Conservation (phyloP, 148 eudicot genomes). For the Silene latifolia region DNA sequence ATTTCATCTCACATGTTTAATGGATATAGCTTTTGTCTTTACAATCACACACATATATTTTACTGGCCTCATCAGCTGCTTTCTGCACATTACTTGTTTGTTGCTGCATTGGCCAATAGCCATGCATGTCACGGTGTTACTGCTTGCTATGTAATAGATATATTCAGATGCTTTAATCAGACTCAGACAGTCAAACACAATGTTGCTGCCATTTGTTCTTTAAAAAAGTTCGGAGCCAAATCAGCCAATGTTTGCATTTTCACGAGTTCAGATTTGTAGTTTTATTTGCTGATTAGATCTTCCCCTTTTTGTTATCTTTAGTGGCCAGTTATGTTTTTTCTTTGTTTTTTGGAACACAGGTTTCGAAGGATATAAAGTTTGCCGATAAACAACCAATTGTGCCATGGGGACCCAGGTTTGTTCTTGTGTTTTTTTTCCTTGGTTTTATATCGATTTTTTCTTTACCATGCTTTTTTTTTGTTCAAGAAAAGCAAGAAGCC, state of each 20-base stretch:
- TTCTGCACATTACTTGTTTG: neutral
- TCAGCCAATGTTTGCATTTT: neutral
- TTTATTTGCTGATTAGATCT: neutral
- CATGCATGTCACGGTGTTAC: neutral
- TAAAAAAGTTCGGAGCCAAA: neutral
- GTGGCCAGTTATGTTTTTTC: neutral
- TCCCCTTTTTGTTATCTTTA: neutral
- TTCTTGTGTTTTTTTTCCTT: constrained; percentile 8
- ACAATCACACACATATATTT: neutral
- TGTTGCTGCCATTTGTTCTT: neutral
- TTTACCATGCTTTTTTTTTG: neutral
- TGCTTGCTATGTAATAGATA: neutral
- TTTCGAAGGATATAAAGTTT: constrained; percentile 80
- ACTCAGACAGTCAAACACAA: neutral
- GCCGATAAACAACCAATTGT: constrained; percentile 86
- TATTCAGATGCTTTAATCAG: neutral
- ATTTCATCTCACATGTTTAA: neutral
- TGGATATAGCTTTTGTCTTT: neutral
- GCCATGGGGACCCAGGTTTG: constrained; percentile 96
- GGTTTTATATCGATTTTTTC: neutral
- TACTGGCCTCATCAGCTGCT: neutral
- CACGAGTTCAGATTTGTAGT: neutral
- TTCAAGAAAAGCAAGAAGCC: neutral
- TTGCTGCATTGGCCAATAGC: neutral
- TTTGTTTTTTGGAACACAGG: constrained; percentile 36